These are phyloP conservation scores for Canavalia ensiformis DNA, from an alignment of 306 rosid species.

Conservation along the genomic window DNA sequence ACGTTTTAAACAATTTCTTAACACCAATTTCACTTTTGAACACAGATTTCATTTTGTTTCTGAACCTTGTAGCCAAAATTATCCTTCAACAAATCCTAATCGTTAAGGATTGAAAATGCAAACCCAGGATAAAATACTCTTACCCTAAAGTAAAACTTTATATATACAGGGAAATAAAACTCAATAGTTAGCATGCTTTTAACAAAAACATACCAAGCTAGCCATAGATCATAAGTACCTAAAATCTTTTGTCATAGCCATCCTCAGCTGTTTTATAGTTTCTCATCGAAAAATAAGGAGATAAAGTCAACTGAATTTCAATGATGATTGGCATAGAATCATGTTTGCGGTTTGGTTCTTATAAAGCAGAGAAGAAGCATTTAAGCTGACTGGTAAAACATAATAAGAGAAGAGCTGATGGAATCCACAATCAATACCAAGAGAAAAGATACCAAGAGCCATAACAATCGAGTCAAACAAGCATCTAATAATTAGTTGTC, in stretches of 20 bases:
- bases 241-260: background rate
- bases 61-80: background rate
- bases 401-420: background rate
- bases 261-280: background rate
- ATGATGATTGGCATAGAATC: background rate
- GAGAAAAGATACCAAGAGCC: constrained; percentile 12
- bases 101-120: constrained; percentile 20
- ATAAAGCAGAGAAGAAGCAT: background rate
- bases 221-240: background rate
- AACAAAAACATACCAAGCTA: background rate
- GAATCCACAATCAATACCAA: constrained; percentile 22
- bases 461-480: constrained; percentile 4
- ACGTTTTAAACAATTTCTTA: constrained; percentile 4
- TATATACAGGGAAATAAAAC: background rate
- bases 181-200: constrained; percentile 12
- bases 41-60: background rate
- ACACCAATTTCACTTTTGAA: background rate
- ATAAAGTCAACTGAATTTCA: background rate
- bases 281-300: background rate
- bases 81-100: constrained; percentile 26
- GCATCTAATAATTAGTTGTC: background rate
- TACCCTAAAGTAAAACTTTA: background rate
- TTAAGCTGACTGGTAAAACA: constrained; percentile 11
- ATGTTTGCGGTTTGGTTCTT: too few relatives aligned
- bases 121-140: background rate